Conservation (phyloP, 805 yeast species). For the Blastobotrys terrestris region DNA sequence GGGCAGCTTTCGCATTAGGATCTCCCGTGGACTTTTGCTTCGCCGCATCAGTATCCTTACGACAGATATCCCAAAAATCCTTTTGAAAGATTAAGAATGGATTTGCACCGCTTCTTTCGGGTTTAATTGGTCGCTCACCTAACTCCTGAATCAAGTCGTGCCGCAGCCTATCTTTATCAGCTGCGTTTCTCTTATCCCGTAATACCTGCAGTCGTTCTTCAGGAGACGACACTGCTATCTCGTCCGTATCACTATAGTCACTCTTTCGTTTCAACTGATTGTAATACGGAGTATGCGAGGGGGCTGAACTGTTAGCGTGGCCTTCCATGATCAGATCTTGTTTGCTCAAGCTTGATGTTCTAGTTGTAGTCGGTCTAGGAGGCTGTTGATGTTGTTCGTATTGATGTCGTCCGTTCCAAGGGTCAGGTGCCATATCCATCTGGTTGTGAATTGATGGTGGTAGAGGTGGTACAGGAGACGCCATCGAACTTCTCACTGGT, state of each 20-base stretch:
- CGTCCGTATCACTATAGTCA: neutral
- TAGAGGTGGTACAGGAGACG: constrained; percentile 1
- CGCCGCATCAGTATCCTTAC: constrained; percentile 30
- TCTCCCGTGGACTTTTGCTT: constrained; percentile 29
- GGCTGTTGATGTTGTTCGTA: neutral
- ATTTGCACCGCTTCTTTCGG: constrained; percentile 35
- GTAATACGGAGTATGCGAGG: neutral
- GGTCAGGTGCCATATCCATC: neutral
- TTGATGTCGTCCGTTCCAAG: neutral
- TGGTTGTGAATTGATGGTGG: neutral
- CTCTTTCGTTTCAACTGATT: neutral
- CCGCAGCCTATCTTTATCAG: constrained; percentile 30
- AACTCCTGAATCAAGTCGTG: constrained; percentile 31
- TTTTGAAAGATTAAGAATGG: constrained; percentile 38
- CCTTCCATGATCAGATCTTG: neutral
- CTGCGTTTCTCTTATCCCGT: constrained; percentile 24
- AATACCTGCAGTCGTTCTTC: constrained; percentile 26
- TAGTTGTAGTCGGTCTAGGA: neutral
- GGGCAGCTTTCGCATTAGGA: constrained; percentile 28
- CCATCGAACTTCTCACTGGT: constrained; percentile 2
- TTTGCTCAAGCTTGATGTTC: neutral
- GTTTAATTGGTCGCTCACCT: constrained; percentile 35
- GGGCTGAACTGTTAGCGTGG: neutral
- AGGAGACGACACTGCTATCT: neutral
- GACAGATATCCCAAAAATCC: constrained; percentile 36